Evolutionary conservation across 805 yeast genomes (phyloP).

Genomic region (Saccharomycopsis oosterbeekiorum): DNA sequence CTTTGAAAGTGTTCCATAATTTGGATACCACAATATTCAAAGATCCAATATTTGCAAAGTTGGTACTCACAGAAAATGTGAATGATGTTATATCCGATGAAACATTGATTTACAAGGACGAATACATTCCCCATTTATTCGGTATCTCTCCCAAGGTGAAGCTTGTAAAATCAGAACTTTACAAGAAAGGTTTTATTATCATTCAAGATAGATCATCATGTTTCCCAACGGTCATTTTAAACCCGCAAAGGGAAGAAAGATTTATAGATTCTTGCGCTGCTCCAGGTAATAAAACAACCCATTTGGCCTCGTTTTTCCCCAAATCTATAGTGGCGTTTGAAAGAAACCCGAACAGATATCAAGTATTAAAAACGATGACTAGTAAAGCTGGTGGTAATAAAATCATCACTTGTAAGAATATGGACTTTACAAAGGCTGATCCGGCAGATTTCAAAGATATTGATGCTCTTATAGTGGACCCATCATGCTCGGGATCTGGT

Average conservation of each 20-base stretch:
- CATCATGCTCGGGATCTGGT: conserved; percentile 97
- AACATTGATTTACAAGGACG: conserved; percentile 57
- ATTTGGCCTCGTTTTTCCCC: conserved; percentile 61
- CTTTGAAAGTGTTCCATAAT: conserved; percentile 36
- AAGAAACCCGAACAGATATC: conserved; percentile 64
- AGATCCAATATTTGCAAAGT: conserved; percentile 32
- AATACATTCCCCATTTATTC: conserved; percentile 60
- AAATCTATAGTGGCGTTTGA: conserved; percentile 69
- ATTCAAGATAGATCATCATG: conserved; percentile 97
- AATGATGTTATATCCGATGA: conserved; percentile 28
- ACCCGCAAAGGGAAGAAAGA: conserved; percentile 47
- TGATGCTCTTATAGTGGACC: conserved; percentile 84
- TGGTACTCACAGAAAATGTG: conserved; percentile 23
- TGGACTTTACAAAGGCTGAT: conserved; percentile 53
- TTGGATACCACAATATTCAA: conserved; percentile 20
- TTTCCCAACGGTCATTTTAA: conserved; percentile 81
- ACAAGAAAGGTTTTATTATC: conserved; percentile 66
- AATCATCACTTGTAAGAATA: conserved; percentile 34
- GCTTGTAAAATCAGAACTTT: conserved; percentile 57
- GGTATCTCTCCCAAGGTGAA: conserved; percentile 75
- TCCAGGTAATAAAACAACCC: conserved; percentile 97
- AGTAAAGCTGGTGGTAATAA: conserved; percentile 57
- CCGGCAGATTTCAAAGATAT: conserved; percentile 55
- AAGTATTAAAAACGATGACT: conserved; percentile 67
- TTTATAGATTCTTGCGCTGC: conserved; percentile 95